Evolutionary conservation across 2,329 filamentous ascomycete genomes (phyloP).

Genomic region (Chrysoporthe austroafricana): DNA sequence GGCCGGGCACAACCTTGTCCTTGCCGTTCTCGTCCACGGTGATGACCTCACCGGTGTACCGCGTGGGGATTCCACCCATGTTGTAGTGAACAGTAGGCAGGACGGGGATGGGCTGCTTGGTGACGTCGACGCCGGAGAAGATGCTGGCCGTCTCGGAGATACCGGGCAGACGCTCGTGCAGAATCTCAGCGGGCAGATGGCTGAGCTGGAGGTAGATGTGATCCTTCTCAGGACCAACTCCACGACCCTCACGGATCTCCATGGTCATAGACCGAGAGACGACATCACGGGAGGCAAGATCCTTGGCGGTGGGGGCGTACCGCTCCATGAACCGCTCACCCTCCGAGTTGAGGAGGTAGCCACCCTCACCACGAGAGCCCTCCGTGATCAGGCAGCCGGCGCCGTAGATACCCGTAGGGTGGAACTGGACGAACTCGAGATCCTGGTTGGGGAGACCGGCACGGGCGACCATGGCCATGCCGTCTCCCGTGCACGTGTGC

Average conservation of each 20-base stretch:
- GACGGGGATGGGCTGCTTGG: constrained; percentile 95
- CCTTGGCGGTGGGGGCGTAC: constrained; percentile 96
- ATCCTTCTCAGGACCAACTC: constrained; percentile 96
- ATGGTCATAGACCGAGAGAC: constrained; percentile 98
- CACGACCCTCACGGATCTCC: constrained; percentile 96
- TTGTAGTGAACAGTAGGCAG: constrained; percentile 98
- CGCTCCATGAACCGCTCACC: constrained; percentile 99
- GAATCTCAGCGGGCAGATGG: constrained; percentile 88
- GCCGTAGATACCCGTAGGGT: constrained; percentile 98
- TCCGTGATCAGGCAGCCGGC: constrained; percentile 98
- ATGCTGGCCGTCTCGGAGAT: constrained; percentile 98
- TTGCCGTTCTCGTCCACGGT: constrained; percentile 84
- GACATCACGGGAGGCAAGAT: constrained; percentile 94
- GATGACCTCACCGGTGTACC: constrained; percentile 95
- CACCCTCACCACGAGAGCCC: constrained; percentile 96
- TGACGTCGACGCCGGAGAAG: constrained; percentile 95
- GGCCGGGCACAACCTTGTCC: constrained; percentile 90
- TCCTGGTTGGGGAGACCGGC: constrained; percentile 98
- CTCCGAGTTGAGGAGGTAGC: constrained; percentile 95
- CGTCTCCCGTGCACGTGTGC: constrained; percentile 98
- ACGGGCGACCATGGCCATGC: constrained; percentile 98
- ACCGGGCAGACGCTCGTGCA: constrained; percentile 95
- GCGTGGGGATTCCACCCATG: constrained; percentile 98
- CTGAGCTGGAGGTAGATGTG: constrained; percentile 98
- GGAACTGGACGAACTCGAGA: constrained; percentile 99